Conservation (phyloP, 208 protist genomes). For the Leishmania braziliensis region DNA sequence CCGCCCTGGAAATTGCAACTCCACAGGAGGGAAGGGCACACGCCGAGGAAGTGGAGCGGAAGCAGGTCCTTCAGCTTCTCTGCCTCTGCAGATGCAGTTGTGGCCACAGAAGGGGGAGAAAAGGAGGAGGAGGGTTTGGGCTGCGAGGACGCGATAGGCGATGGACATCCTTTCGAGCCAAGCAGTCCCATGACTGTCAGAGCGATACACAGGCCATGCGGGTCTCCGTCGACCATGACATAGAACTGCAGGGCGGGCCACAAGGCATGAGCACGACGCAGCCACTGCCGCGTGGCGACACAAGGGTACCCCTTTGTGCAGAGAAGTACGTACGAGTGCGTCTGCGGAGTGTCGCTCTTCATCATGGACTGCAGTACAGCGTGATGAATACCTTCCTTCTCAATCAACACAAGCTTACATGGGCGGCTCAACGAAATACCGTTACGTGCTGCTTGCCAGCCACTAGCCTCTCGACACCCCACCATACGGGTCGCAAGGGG, state of each 20-base stretch:
- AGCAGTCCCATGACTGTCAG: slow-evolving; percentile 59
- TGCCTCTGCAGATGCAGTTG: slow-evolving; percentile 1
- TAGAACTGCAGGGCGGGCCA: slow-evolving; percentile 49
- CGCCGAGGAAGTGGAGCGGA: slow-evolving; percentile 28
- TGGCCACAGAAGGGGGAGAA: neutral
- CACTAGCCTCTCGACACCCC: slow-evolving; percentile 1
- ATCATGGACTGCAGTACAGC: slow-evolving; percentile 34
- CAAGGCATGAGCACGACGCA: slow-evolving; percentile 51
- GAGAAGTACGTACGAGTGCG: slow-evolving; percentile 36
- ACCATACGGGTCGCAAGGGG: slow-evolving; percentile 19
- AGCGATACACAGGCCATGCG: slow-evolving; percentile 75
- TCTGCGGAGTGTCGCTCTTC: neutral
- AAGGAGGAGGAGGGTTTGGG: neutral
- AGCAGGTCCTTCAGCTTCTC: slow-evolving; percentile 2
- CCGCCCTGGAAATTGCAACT: neutral
- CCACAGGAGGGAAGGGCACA: slow-evolving; percentile 21
- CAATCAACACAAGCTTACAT: slow-evolving; percentile 58
- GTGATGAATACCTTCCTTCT: slow-evolving; percentile 77
- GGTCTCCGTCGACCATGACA: slow-evolving; percentile 81
- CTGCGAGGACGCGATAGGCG: neutral
- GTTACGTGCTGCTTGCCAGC: neutral
- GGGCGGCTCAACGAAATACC: neutral
- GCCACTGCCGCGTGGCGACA: slow-evolving; percentile 47
- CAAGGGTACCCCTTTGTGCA: slow-evolving; percentile 86
- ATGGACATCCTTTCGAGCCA: neutral